These are phyloP conservation scores for Suillus variegatus DNA, from an alignment of 768 basidiomycete species.

Conservation along the genomic window DNA sequence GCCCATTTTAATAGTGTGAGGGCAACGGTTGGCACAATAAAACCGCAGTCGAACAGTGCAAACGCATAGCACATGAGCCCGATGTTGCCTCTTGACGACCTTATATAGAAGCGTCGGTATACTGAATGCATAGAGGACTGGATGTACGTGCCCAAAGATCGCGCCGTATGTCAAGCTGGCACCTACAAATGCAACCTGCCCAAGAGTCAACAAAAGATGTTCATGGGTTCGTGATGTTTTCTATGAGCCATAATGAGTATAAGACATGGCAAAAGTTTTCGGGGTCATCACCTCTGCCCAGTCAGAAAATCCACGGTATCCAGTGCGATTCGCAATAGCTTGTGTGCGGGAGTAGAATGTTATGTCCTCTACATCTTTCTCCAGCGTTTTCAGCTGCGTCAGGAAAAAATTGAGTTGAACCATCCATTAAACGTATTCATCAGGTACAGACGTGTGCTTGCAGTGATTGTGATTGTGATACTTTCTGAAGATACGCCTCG, in stretches of 20 bases:
- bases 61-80: slow-evolving; percentile 29
- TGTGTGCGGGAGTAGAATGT: slow-evolving; percentile 16
- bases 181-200: slow-evolving; percentile 16
- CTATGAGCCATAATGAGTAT: neutral
- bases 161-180: slow-evolving; percentile 28
- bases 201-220: slow-evolving; percentile 5
- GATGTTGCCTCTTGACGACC: slow-evolving; percentile 23
- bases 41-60: slow-evolving; percentile 29
- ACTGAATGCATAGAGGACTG: neutral
- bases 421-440: neutral
- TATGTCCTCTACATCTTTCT: slow-evolving; percentile 7
- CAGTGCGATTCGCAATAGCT: slow-evolving; percentile 20
- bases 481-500: slow-evolving; percentile 5
- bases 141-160: slow-evolving; percentile 22
- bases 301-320: slow-evolving; percentile 23
- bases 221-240: slow-evolving; percentile 13
- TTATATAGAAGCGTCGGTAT: slow-evolving; percentile 3
- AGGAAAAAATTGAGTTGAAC: neutral
- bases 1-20: slow-evolving; percentile 22
- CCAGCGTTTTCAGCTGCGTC: slow-evolving; percentile 7
- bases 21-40: slow-evolving; percentile 25
- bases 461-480: slow-evolving; percentile 7
- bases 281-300: slow-evolving; percentile 19
- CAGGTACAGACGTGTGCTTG: slow-evolving; percentile 7
- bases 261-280: neutral